Evolutionary conservation across 169 alveolate genomes (phyloP).

Genomic region (Cryptosporidium andersoni): DNA sequence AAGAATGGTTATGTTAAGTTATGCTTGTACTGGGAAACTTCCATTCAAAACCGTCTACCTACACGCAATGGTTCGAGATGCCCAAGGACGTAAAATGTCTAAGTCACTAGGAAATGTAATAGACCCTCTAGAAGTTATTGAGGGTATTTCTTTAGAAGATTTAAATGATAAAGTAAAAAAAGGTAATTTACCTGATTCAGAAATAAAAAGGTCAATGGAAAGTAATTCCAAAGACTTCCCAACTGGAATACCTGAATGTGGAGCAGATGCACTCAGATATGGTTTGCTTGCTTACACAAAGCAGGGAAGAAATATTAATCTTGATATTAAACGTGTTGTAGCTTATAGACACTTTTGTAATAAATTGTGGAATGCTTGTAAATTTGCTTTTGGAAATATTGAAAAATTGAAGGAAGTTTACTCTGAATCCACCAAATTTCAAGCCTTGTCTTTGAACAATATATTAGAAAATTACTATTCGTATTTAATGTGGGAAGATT

Average conservation of each 20-base stretch:
- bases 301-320: constrained; percentile 93
- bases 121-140: constrained; percentile 98
- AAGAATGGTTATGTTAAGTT: constrained; percentile 97
- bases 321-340: constrained; percentile 95
- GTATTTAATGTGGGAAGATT: constrained; percentile 88
- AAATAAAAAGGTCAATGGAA: constrained; percentile 89
- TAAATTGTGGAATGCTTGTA: constrained; percentile 96
- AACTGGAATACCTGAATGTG: constrained; percentile 98
- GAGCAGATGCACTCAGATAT: constrained; percentile 98
- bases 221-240: constrained; percentile 95
- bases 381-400: constrained; percentile 87
- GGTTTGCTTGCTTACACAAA: constrained; percentile 92
- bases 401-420: constrained; percentile 11
- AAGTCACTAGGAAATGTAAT: constrained; percentile 98
- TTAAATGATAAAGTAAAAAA: constrained; percentile 87
- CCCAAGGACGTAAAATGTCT: constrained; percentile 97
- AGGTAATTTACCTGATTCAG: constrained; percentile 86
- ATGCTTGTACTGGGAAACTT: constrained; percentile 91
- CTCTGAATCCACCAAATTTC: neutral
- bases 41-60: constrained; percentile 97
- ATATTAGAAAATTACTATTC: constrained; percentile 45
- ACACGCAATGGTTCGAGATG: constrained; percentile 98
- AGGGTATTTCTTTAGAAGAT: constrained; percentile 91
- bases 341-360: constrained; percentile 97
- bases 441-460: constrained; percentile 17